Evolutionary conservation across 768 basidiomycete species (phyloP).

Genomic region (Tephrocybe rancida): DNA sequence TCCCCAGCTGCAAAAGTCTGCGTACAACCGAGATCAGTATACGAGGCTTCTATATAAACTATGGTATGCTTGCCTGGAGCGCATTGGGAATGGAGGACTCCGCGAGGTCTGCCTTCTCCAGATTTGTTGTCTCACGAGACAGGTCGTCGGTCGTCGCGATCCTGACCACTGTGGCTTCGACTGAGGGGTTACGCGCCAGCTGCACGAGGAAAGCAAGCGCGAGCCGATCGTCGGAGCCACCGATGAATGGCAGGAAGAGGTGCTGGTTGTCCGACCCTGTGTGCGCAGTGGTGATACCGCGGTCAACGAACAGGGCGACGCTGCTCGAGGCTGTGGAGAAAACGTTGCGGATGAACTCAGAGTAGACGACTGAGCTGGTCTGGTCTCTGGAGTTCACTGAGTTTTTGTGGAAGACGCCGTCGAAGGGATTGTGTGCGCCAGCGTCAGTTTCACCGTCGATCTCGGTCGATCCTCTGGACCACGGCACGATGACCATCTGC

Average conservation of each 20-base stretch:
- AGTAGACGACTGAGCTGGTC: slow-evolving; percentile 60
- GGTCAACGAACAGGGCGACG: slow-evolving; percentile 86
- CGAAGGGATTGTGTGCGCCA: slow-evolving; percentile 65
- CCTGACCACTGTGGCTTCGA: slow-evolving; percentile 76
- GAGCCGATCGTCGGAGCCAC: slow-evolving; percentile 91
- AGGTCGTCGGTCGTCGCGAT: slow-evolving; percentile 49
- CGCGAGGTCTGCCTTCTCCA: slow-evolving; percentile 21
- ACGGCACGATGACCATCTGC: slow-evolving; percentile 84
- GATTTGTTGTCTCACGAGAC: slow-evolving; percentile 30
- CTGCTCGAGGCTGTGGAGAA: slow-evolving; percentile 74
- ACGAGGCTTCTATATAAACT: background rate
- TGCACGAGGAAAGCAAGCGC: slow-evolving; percentile 84
- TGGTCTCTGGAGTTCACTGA: slow-evolving; percentile 44
- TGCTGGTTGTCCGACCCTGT: slow-evolving; percentile 45
- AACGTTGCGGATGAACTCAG: slow-evolving; percentile 84
- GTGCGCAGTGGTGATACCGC: slow-evolving; percentile 44
- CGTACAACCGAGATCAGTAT: background rate
- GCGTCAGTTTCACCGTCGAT: slow-evolving; percentile 23
- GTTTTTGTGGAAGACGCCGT: slow-evolving; percentile 67
- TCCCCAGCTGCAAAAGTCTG: slow-evolving; percentile 59
- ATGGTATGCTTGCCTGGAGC: slow-evolving; percentile 33
- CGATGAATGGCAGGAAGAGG: slow-evolving; percentile 88
- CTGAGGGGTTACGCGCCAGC: slow-evolving; percentile 58
- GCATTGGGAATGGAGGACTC: slow-evolving; percentile 11
- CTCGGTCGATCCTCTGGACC: slow-evolving; percentile 54